phyloP scores from a whole-genome alignment of 257 asterid genomes.

The Solanum rostratum region DNA sequence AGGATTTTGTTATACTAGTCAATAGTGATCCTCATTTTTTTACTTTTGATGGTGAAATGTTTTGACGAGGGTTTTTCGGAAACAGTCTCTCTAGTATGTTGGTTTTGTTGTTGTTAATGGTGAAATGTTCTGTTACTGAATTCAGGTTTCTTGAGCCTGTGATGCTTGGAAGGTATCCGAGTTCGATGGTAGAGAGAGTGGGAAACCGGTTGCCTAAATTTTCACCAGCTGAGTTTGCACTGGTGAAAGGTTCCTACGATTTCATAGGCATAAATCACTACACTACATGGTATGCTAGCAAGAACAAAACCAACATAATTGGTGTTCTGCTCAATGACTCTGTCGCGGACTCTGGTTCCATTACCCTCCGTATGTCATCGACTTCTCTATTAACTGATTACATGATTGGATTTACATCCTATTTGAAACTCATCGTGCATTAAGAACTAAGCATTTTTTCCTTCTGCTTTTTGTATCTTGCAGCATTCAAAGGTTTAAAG shows the following conservation, averaged over 20 bases:
- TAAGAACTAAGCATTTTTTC: background rate
- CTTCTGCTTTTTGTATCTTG: background rate
- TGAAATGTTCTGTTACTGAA: background rate
- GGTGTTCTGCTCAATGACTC: constrained; percentile 51
- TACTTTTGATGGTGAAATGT: background rate
- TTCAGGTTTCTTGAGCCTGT: constrained; percentile 7
- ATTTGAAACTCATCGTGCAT: background rate
- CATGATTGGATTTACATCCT: background rate
- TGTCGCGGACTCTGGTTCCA: constrained; percentile 49
- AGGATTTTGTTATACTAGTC: background rate
- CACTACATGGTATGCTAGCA: constrained; percentile 8
- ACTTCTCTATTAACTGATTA: background rate
- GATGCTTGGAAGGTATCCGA: constrained; percentile 1
- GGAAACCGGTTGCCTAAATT: constrained; percentile 1
- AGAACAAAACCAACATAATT: constrained; percentile 23
- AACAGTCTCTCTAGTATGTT: no score
- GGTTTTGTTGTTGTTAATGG: background rate
- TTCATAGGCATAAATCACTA: constrained; percentile 10
- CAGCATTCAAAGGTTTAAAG: constrained; percentile 27
- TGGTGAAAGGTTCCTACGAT: constrained; percentile 8
- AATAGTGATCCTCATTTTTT: background rate
- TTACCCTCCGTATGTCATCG: constrained; percentile 41
- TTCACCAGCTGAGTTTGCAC: background rate
- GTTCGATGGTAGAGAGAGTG: background rate
- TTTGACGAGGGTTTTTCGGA: no score